A percentile compares a stretch with the other conserved stretches of the same genome.
Evolutionary conservation across 1,139 yeast species (phyloP).

Genomic region (Blastobotrys capitulatus): DNA sequence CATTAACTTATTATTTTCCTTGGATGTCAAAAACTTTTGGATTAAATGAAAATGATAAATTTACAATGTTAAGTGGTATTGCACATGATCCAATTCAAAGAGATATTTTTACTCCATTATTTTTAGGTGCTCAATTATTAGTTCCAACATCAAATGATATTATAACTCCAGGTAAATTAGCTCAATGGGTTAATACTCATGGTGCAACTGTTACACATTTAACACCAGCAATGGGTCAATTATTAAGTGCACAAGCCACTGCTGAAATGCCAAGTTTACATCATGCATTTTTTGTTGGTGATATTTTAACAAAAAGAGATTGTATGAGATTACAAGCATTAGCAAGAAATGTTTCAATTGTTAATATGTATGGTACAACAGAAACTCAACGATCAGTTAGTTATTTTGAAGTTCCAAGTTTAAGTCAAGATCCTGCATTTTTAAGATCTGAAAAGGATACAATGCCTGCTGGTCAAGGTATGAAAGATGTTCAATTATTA

Average conservation of each 20-base stretch:
- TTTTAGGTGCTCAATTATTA: conserved; percentile 85
- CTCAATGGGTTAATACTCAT: conserved; percentile 92
- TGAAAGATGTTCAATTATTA: conserved; percentile 87
- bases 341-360: conserved; percentile 84
- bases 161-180: conserved; percentile 95
- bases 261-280: conserved; percentile 80
- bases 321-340: conserved; percentile 86
- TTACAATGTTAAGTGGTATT: conserved; percentile 97
- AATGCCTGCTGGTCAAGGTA: conserved; percentile 98
- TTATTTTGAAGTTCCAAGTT: conserved; percentile 78
- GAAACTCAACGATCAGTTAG: conserved; percentile 99
- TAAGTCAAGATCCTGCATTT: conserved; percentile 62
- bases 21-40: conserved; percentile 94
- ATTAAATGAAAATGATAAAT: conserved; percentile 71
- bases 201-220: conserved; percentile 95
- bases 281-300: conserved; percentile 98
- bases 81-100: conserved; percentile 99
- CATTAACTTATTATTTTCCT: conserved; percentile 93
- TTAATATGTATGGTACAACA: conserved; percentile 99
- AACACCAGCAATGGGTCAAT: conserved; percentile 99
- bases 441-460: conserved; percentile 84
- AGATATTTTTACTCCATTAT: conserved; percentile 97
- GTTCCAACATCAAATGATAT: conserved; percentile 97
- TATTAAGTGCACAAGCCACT: conserved; percentile 93
- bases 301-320: conserved; percentile 92